Base-by-base conservation (phyloP, 352 stramenopile species). In the Phytophthora fragariae region DNA sequence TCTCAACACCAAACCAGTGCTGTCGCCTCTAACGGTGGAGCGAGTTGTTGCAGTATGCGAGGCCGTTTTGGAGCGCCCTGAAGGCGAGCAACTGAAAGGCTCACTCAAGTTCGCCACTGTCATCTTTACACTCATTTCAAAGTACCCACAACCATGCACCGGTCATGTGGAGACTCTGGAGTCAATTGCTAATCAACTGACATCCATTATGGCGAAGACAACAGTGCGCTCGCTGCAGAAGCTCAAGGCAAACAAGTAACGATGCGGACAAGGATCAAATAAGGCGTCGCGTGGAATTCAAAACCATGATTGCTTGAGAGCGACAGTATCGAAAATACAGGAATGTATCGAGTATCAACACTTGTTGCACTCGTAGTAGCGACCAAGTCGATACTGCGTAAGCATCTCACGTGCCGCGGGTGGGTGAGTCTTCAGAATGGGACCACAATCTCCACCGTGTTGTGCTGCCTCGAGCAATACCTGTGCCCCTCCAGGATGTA, bases 401-500 rank as follows among this genome's bases (percentile, higher is more conserved):
- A 92, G 47, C 56, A 92, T 79, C 21, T 80, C 73, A 6, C 62
- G 66, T 10, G 84, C 81, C 4, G 66, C 68, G 9, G 76, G 73
- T n/a, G 86, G 79, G 55, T 93, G 88, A 5, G 86, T 81, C 21
- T 80, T 79, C 41, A 93, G 53, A 56, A 92, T 83, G 5, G 82
- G 57, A 1, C 56, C 82, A 44, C 84, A 92, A 68, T 94, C 84
- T 46, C 80, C 79, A 17, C 82, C 83, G 49, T 76, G 75, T 31
- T 81, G 63, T 1, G 87, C 84, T 21, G 79, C 85, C 56, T 88
- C 82, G 9, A 92, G 73, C 17, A 94, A 66, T 21, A 86, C 77
- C 46, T 89, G 73, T 57, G 85, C 88, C 0, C 95, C 96, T 5
- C 94, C 96, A 10, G 95, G 93, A 75, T 99, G 95, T 1, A 86